phyloP scores from a whole-genome alignment of 192 early-diverging fungal genomes.

The Geranomyces michiganensis region DNA sequence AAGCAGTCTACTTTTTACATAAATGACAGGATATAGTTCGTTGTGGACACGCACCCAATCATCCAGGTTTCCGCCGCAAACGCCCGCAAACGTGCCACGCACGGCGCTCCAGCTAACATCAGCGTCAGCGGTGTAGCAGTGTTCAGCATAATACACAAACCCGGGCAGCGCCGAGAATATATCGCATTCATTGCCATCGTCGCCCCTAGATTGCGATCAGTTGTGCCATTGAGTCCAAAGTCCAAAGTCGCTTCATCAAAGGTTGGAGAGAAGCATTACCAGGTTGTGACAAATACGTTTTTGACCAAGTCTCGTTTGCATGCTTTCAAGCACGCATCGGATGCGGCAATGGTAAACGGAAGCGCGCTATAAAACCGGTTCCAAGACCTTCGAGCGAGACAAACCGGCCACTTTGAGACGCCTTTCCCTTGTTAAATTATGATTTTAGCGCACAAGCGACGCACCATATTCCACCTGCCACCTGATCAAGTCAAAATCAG shows the following conservation, averaged over 20 bases:
- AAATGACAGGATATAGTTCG: neutral
- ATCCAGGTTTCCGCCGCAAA: slow-evolving; percentile 79
- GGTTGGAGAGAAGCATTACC: too few species aligned
- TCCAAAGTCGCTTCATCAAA: too few species aligned
- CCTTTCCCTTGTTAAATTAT: too few species aligned
- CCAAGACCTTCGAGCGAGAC: slow-evolving; percentile 84
- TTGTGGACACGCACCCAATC: slow-evolving; percentile 63
- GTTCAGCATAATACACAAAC: slow-evolving; percentile 75
- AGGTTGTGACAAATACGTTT: slow-evolving; percentile 82
- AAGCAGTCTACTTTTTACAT: neutral
- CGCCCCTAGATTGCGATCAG: slow-evolving; percentile 59
- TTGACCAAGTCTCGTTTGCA: slow-evolving; percentile 65
- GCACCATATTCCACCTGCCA: slow-evolving; percentile 64
- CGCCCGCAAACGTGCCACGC: slow-evolving; percentile 68
- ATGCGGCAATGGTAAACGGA: slow-evolving; percentile 78
- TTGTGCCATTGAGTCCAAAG: neutral
- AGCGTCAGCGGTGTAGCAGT: slow-evolving; percentile 66
- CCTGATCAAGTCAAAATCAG: neutral
- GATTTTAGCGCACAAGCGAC: too few species aligned
- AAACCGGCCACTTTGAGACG: too few species aligned
- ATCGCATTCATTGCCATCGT: slow-evolving; percentile 91
- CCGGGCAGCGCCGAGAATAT: slow-evolving; percentile 74
- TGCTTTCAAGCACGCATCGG: slow-evolving; percentile 71
- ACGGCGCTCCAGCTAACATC: slow-evolving; percentile 65
- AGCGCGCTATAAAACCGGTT: slow-evolving; percentile 80